phyloP scores from a whole-genome alignment of 768 basidiomycete species.

The Mycena maculata region DNA sequence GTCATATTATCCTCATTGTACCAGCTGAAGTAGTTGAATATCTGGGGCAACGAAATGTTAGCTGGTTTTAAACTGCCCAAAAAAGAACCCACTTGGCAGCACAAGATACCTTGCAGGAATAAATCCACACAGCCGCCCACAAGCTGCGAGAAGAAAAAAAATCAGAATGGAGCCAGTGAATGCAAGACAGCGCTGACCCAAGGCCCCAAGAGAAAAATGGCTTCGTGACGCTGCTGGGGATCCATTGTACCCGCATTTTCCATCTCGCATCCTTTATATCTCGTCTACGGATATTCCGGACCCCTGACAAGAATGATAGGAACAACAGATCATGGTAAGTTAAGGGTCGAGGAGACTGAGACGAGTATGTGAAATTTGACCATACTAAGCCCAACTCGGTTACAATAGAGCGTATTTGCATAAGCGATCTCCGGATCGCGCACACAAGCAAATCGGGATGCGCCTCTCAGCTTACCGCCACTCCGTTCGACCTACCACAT shows the following conservation, averaged over 20 bases:
- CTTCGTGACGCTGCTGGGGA: not conserved
- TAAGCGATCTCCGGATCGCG: too few relatives aligned
- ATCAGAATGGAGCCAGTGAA: not conserved
- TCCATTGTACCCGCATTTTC: not conserved
- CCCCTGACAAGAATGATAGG: not conserved
- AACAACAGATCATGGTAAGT: too few relatives aligned
- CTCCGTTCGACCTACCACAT: too few relatives aligned
- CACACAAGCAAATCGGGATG: too few relatives aligned
- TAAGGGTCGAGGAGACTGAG: too few relatives aligned
- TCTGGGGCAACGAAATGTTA: not conserved
- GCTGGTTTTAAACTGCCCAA: not conserved
- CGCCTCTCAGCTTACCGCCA: too few relatives aligned
- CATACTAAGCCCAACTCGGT: too few relatives aligned
- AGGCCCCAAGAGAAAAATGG: slow-evolving; percentile 10
- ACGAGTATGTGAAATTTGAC: too few relatives aligned
- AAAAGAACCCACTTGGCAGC: not conserved
- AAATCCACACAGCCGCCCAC: not conserved
- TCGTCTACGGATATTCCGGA: not conserved
- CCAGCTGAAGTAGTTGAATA: slow-evolving; percentile 14
- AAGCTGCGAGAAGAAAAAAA: not conserved
- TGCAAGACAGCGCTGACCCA: not conserved
- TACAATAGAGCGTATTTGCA: too few relatives aligned
- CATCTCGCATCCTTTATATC: not conserved
- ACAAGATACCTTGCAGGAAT: slow-evolving; percentile 4
- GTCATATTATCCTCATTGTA: slow-evolving; percentile 1